These are phyloP conservation scores for Candida verbasci DNA, from an alignment of 805 yeast genomes.

Conservation along the genomic window DNA sequence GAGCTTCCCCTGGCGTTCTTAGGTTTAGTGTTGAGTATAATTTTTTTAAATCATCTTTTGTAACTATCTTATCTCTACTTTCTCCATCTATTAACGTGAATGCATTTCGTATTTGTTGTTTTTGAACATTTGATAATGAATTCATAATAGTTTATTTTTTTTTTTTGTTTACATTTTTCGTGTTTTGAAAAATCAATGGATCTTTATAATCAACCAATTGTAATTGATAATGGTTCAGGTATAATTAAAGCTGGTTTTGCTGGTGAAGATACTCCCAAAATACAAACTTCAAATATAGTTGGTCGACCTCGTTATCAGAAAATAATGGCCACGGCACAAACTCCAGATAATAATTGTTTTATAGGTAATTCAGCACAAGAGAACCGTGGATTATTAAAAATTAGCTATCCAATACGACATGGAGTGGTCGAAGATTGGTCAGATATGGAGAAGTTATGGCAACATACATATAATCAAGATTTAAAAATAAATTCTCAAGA, in stretches of 20 bases:
- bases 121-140: slow-evolving; percentile 55
- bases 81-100: slow-evolving; percentile 81
- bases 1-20: slow-evolving; percentile 36
- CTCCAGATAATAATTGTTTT: slow-evolving; percentile 47
- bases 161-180: slow-evolving; percentile 3
- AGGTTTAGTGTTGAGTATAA: slow-evolving; percentile 53
- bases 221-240: slow-evolving; percentile 68
- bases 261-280: slow-evolving; percentile 79
- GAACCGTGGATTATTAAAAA: slow-evolving; percentile 68
- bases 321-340: slow-evolving; percentile 59
- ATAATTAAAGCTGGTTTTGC: slow-evolving; percentile 86
- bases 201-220: slow-evolving; percentile 43
- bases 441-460: slow-evolving; percentile 83
- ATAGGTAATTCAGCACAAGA: slow-evolving; percentile 75
- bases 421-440: slow-evolving; percentile 82
- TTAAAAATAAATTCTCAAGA: slow-evolving; percentile 62
- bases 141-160: slow-evolving; percentile 9
- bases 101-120: slow-evolving; percentile 64
- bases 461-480: slow-evolving; percentile 54
- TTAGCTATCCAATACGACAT: slow-evolving; percentile 71
- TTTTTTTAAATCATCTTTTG: slow-evolving; percentile 50
- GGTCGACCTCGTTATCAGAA: slow-evolving; percentile 84
- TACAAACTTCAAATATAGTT: slow-evolving; percentile 57
- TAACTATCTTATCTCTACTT: slow-evolving; percentile 60
- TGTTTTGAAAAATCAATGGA: slow-evolving; percentile 8